phyloP scores from a whole-genome alignment of 2,329 filamentous ascomycete species.

The Nannizziopsis barbatae region DNA sequence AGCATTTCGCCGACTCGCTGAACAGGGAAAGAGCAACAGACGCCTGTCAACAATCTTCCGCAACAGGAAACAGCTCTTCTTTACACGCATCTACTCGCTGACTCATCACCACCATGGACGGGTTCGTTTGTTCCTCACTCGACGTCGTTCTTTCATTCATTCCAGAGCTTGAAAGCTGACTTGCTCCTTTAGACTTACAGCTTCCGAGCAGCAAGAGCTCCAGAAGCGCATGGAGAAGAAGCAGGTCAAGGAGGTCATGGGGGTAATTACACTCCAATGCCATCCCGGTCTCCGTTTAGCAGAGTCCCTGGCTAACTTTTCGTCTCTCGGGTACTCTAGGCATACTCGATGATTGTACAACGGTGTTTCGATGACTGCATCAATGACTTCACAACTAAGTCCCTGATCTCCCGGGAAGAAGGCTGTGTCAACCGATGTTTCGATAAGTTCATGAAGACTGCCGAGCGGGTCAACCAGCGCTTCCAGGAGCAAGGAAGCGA shows the following conservation, averaged over 20 bases:
- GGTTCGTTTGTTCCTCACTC: slow-evolving; percentile 18
- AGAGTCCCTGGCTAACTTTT: slow-evolving; percentile 13
- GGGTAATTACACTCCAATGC: slow-evolving; percentile 48
- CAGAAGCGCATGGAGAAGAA: slow-evolving; percentile 91
- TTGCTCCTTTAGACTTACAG: slow-evolving; percentile 48
- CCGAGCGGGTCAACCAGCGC: slow-evolving; percentile 78
- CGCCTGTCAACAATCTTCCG: no score
- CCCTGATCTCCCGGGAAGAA: slow-evolving; percentile 74
- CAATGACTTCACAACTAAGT: slow-evolving; percentile 97
- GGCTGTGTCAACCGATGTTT: slow-evolving; percentile 91
- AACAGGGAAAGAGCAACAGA: not conserved
- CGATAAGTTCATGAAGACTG: slow-evolving; percentile 87
- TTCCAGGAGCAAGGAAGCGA: slow-evolving; percentile 67
- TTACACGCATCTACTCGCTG: no score
- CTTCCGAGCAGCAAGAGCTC: slow-evolving; percentile 80
- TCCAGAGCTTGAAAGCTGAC: not conserved
- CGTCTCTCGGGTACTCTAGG: slow-evolving; percentile 33
- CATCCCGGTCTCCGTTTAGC: slow-evolving; percentile 7
- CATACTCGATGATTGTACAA: slow-evolving; percentile 51
- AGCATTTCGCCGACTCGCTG: not conserved
- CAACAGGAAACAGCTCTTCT: no score
- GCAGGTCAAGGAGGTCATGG: slow-evolving; percentile 99
- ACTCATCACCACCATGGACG: slow-evolving; percentile 26
- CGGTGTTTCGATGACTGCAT: slow-evolving; percentile 91
- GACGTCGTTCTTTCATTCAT: not conserved